These are phyloP conservation scores for Trametes cinnabarina DNA, from an alignment of 768 basidiomycete genomes.

Conservation along the genomic window DNA sequence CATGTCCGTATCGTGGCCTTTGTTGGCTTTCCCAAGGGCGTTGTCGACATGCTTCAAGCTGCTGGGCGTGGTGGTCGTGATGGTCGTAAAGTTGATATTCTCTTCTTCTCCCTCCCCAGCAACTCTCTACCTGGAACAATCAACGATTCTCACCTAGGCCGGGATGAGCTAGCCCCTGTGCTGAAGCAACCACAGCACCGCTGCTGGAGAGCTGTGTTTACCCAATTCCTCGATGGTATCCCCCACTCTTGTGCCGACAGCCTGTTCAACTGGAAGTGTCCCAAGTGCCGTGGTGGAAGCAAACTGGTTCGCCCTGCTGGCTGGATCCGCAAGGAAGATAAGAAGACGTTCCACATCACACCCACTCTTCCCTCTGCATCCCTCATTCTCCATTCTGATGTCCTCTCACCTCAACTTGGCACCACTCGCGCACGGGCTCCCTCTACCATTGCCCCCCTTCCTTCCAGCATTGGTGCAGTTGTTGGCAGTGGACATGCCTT, in stretches of 20 bases:
- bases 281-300: no score
- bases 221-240: not conserved
- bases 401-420: not conserved
- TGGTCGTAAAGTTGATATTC: not conserved
- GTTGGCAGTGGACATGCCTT: not conserved
- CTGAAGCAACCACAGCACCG: not conserved
- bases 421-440: not conserved
- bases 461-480: not conserved
- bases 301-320: no score
- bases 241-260: not conserved
- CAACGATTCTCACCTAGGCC: no score
- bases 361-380: not conserved
- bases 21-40: not conserved
- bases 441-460: not conserved
- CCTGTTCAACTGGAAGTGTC: not conserved
- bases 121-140: not conserved
- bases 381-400: not conserved
- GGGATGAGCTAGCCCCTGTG: no score
- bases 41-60: conserved; percentile 2
- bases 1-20: not conserved
- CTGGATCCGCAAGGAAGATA: not conserved
- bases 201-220: not conserved
- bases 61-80: conserved; percentile 2
- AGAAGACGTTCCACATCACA: not conserved
- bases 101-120: not conserved